Evolutionary conservation across 305 asterid species (phyloP).

Genomic region (Fraxinus sp.): DNA sequence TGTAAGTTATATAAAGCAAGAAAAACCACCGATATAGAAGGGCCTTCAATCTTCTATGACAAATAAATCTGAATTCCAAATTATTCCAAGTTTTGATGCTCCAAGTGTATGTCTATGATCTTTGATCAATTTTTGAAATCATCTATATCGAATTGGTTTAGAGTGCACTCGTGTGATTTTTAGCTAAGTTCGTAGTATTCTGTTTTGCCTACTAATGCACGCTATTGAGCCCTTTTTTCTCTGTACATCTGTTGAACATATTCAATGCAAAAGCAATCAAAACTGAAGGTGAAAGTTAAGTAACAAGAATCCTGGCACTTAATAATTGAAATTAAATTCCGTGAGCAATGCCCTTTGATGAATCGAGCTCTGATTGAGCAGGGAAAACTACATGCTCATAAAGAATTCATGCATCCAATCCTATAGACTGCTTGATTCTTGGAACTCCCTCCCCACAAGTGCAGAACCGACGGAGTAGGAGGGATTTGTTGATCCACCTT

Average conservation of each 20-base stretch:
- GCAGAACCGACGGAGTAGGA: not conserved
- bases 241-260: not conserved
- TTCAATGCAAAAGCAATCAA: not conserved
- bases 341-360: conserved; percentile 36
- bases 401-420: not conserved
- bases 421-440: not conserved
- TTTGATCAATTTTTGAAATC: not conserved
- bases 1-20: not conserved
- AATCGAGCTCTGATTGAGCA: conserved; percentile 28
- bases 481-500: not conserved
- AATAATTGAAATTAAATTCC: conserved; percentile 32
- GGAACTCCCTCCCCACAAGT: not conserved
- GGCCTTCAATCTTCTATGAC: not conserved
- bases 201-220: not conserved
- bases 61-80: not conserved
- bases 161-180: not conserved
- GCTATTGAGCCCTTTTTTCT: not conserved
- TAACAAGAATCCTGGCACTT: not conserved
- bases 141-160: not conserved
- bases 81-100: not conserved
- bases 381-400: not conserved
- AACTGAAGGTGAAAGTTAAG: not conserved
- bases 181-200: not conserved
- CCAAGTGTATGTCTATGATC: not conserved
- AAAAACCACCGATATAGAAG: not conserved